Base-by-base conservation (phyloP, 768 basidiomycete species). In the Udeniomyces megalosporus region DNA sequence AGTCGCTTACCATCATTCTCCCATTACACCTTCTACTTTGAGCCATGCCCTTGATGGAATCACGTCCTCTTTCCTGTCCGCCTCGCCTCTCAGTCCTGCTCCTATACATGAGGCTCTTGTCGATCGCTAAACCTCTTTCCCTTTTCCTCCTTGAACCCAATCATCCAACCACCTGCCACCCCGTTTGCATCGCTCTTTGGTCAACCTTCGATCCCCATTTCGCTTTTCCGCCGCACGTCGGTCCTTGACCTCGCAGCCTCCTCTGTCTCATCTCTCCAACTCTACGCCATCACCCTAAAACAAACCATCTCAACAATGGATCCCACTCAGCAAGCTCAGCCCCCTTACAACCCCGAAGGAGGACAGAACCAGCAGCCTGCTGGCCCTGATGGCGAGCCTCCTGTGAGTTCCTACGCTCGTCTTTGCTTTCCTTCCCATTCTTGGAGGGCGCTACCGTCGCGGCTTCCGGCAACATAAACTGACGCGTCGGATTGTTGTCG, bases 71-170 rank as follows among this genome's bases (percentile, higher is more conserved):
- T 14, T 26, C 14, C n/a, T n/a, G 44, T 20, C 38, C 31, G 3
- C 47, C 35, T 42, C 29, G 32, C 22, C 50, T 24, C 48, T 48
- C 34, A 42, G n/a, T 45, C 47, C 12, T 50, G 65, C 54, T 56
- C 66, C 54, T 52, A 72, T 83, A 84, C 74, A 47, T 17, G 20
- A 47, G 85, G 87, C 75, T 69, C 83, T 79, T 56, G 52, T 58
- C 61, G 28, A 60, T 66, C 68, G 68, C 60, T 57, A 49, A 62
- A 61, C 63, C 47, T 64, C 60, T 68, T 60, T 35, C 49, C 42
- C 46, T 31, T 32, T 20, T 10, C 8, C n/a, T 42, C 24, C 8
- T 22, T 48, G 22, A 44, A 38, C 15, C 44, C 50, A 35, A 35
- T 35, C 55, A 35, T 22, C 17, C 54, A 28, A 28, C 55, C 38